Percentiles rank a stretch among this genome's conserved stretches.
These are phyloP conservation scores for Apiospora phragmitis DNA, from an alignment of 2,329 filamentous ascomycete genomes.

Conservation along the genomic window DNA sequence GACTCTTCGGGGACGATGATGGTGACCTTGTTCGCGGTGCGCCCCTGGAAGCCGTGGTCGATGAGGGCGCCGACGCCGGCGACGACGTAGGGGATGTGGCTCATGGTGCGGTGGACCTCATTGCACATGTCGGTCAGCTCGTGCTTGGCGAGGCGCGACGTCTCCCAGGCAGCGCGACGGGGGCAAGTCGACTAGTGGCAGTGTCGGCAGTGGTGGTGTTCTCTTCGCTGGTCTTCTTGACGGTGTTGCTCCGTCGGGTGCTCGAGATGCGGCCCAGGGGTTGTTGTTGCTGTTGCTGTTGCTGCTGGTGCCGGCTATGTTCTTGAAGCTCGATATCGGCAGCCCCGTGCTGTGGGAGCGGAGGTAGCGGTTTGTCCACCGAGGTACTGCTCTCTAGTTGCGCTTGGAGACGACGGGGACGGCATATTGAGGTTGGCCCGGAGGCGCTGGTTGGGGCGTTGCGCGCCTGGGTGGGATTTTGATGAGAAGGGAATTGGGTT, in stretches of 20 bases:
- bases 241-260: neutral
- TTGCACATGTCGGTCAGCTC: conserved; percentile 39
- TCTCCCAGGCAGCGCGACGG: conserved; percentile 17
- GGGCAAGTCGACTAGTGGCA: neutral
- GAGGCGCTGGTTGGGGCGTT: neutral
- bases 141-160: conserved; percentile 25
- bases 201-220: neutral
- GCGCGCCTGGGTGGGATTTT: neutral
- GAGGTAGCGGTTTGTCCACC: neutral
- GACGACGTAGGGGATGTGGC: conserved; percentile 47
- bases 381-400: neutral
- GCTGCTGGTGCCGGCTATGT: no score
- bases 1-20: conserved; percentile 41
- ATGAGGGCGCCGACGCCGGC: conserved; percentile 45
- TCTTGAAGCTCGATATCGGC: neutral
- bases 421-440: conserved; percentile 7
- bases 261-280: neutral
- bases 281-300: neutral
- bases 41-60: conserved; percentile 40
- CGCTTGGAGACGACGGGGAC: neutral
- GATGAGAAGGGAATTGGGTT: neutral
- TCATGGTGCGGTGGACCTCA: conserved; percentile 39
- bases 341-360: neutral
- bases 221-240: neutral
- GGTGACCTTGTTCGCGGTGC: conserved; percentile 34